Evolutionary conservation across 345 rosid genomes (phyloP).

Genomic region (Cardamine resedifolia): DNA sequence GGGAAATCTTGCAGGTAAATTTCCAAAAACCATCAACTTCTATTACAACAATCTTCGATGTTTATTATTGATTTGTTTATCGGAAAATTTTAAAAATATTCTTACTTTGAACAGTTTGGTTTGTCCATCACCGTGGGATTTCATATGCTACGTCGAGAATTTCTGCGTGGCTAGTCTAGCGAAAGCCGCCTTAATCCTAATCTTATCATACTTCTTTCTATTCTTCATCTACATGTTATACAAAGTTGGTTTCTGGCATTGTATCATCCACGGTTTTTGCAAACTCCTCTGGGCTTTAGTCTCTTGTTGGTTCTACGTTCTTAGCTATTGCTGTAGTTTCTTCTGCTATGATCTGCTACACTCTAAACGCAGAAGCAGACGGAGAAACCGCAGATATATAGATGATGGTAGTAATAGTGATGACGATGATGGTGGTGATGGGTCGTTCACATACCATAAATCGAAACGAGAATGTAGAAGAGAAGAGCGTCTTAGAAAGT

Average conservation of each 20-base stretch:
- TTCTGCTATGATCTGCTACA: slow-evolving; percentile 35
- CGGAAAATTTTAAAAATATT: background rate
- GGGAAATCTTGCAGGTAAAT: slow-evolving; percentile 64
- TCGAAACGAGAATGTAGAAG: slow-evolving; percentile 25
- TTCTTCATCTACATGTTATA: slow-evolving; percentile 51
- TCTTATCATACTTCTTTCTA: slow-evolving; percentile 41
- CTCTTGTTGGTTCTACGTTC: slow-evolving; percentile 45
- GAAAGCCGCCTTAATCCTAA: slow-evolving; percentile 42
- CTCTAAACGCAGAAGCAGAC: slow-evolving; percentile 29
- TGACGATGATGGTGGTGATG: background rate
- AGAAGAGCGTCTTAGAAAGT: slow-evolving; percentile 44
- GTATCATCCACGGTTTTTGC: slow-evolving; percentile 48
- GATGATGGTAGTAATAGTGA: slow-evolving; percentile 10
- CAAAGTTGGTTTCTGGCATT: slow-evolving; percentile 48
- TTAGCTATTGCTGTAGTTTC: slow-evolving; percentile 43
- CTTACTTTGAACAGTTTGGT: slow-evolving; percentile 36
- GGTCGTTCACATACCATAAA: slow-evolving; percentile 6
- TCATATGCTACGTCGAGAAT: slow-evolving; percentile 52
- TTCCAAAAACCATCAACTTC: background rate
- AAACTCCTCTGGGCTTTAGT: slow-evolving; percentile 42
- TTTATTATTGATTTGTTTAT: background rate
- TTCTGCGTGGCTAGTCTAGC: slow-evolving; percentile 55
- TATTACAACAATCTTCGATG: background rate
- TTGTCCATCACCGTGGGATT: slow-evolving; percentile 57
- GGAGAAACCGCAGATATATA: slow-evolving; percentile 11